Conservation (phyloP, 1,284 basidiomycete species). For the Tremellales sp. region DNA sequence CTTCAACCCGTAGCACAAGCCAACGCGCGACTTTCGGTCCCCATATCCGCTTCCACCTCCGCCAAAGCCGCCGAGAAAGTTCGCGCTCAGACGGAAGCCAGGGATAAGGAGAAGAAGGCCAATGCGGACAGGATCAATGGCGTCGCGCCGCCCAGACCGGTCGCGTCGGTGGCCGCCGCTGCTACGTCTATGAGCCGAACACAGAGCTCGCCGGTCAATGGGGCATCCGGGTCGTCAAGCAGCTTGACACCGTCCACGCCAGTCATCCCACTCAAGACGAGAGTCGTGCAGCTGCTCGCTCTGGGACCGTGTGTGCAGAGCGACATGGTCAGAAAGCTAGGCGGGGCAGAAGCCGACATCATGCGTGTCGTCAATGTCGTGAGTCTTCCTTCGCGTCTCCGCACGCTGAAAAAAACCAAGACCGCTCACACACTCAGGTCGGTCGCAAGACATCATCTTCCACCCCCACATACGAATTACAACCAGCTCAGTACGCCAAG, state of each 20-base stretch:
- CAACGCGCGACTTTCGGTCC: conserved; percentile 26
- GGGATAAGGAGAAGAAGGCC: conserved; percentile 27
- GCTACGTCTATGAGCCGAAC: conserved; percentile 5
- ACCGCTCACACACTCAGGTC: conserved; percentile 14
- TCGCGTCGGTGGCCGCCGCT: not conserved
- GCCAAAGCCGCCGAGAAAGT: conserved; percentile 29
- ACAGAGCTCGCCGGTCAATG: conserved; percentile 11
- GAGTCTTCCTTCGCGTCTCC: conserved; percentile 9
- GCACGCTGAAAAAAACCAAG: not conserved
- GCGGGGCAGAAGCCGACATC: conserved; percentile 35
- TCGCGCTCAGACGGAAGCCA: conserved; percentile 22
- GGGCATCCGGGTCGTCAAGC: no score
- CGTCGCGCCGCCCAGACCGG: not conserved
- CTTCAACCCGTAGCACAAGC: conserved; percentile 36
- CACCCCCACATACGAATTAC: conserved; percentile 21
- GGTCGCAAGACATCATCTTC: conserved; percentile 8
- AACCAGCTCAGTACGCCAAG: conserved; percentile 39
- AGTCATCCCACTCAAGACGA: conserved; percentile 42
- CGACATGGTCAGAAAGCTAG: conserved; percentile 28
- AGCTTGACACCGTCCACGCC: conserved; percentile 9
- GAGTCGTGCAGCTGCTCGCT: conserved; percentile 41
- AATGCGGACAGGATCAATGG: conserved; percentile 21
- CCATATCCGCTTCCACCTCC: conserved; percentile 19
- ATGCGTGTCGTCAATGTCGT: conserved; percentile 40
- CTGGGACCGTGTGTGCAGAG: conserved; percentile 29